phyloP scores from a whole-genome alignment of 106 monocot species.

The Dendrobium catenatum region DNA sequence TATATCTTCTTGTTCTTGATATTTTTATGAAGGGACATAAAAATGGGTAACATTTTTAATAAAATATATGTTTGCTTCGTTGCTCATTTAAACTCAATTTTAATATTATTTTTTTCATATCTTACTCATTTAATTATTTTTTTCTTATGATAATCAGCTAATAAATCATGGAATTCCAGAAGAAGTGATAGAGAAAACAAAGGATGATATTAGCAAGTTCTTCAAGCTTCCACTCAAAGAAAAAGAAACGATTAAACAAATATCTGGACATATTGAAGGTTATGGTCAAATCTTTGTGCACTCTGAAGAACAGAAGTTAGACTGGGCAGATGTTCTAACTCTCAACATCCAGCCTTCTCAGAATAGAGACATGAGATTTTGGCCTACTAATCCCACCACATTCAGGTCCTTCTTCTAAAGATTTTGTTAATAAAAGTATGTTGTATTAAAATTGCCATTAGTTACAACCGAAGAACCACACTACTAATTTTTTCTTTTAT shows the following conservation, averaged over 20 bases:
- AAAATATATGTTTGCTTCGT: background rate
- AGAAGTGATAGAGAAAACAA: background rate
- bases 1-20: too few relatives aligned
- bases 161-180: constrained; percentile 5
- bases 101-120: too few relatives aligned
- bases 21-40: too few relatives aligned
- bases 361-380: constrained; percentile 5
- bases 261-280: background rate
- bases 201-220: background rate
- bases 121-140: background rate
- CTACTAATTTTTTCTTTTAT: too few relatives aligned
- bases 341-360: background rate
- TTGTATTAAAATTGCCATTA: too few relatives aligned
- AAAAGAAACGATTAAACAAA: background rate
- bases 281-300: background rate
- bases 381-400: constrained; percentile 6
- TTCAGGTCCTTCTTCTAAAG: constrained; percentile 1
- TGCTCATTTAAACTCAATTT: too few relatives aligned
- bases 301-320: constrained; percentile 6
- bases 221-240: constrained; percentile 14
- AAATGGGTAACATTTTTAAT: too few relatives aligned
- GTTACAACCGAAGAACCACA: too few relatives aligned
- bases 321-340: constrained; percentile 8
- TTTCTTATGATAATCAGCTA: background rate
- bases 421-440: too few relatives aligned